These are phyloP conservation scores for Tanacetum coccineum DNA, from an alignment of 129 eudicot species.

Conservation along the genomic window DNA sequence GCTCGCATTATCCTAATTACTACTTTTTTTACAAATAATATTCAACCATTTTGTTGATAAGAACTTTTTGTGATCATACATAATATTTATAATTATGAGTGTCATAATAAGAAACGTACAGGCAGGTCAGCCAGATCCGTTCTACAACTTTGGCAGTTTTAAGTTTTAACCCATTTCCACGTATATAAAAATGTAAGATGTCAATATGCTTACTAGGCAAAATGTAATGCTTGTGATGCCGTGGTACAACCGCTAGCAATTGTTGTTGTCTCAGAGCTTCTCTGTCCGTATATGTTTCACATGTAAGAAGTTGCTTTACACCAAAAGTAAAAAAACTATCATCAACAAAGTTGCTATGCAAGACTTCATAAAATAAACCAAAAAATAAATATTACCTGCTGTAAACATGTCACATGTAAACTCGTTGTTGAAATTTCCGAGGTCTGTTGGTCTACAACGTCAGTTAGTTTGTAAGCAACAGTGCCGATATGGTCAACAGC, in stretches of 20 bases:
- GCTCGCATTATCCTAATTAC: background rate
- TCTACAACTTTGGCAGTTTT: background rate
- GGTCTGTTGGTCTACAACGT: slow-evolving; percentile 77
- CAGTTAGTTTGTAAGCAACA: slow-evolving; percentile 84
- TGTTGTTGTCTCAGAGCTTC: slow-evolving; percentile 98
- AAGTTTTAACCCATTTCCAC: background rate
- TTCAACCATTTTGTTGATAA: background rate
- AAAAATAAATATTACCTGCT: slow-evolving; percentile 54
- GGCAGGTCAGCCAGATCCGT: background rate
- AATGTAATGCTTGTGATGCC: slow-evolving; percentile 92
- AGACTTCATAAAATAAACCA: background rate
- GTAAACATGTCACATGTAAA: slow-evolving; percentile 60
- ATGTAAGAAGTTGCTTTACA: slow-evolving; percentile 79
- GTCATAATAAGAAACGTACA: background rate
- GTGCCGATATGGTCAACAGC: slow-evolving; percentile 99
- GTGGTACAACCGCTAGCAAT: slow-evolving; percentile 76
- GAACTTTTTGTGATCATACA: background rate
- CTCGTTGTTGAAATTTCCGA: slow-evolving; percentile 63
- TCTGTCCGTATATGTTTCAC: slow-evolving; percentile 84
- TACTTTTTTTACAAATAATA: background rate
- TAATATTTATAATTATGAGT: background rate
- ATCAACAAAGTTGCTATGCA: slow-evolving; percentile 4
- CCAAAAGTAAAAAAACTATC: slow-evolving; percentile 8
- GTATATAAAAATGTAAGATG: background rate
- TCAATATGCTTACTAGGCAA: slow-evolving; percentile 71